Evolutionary conservation across 306 rosid genomes (phyloP).

Genomic region (Begonia masoniana): DNA sequence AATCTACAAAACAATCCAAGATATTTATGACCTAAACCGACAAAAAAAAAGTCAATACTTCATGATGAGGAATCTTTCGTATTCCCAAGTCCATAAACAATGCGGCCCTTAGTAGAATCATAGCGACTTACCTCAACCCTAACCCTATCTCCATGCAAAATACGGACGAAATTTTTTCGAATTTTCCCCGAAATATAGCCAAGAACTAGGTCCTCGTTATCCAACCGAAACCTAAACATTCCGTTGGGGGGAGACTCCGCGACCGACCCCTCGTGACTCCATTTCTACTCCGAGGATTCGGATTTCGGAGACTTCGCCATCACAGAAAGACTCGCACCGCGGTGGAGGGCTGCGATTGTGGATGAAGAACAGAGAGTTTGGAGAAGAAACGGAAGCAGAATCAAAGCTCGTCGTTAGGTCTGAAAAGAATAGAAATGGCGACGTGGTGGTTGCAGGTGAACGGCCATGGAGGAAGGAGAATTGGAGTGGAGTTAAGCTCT

Average conservation of each 20-base stretch:
- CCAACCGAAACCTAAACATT: constrained; percentile 37
- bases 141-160: constrained; percentile 45
- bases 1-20: too few species aligned
- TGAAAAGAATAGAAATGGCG: constrained; percentile 1
- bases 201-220: constrained; percentile 31
- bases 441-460: background rate
- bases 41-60: background rate
- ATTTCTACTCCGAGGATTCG: constrained; percentile 29
- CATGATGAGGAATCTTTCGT: constrained; percentile 18
- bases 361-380: constrained; percentile 4
- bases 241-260: constrained; percentile 44
- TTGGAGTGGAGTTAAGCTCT: constrained; percentile 7
- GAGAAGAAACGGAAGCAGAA: background rate
- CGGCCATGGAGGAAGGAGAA: constrained; percentile 9
- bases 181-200: constrained; percentile 46
- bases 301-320: constrained; percentile 21
- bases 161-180: constrained; percentile 40
- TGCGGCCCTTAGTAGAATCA: constrained; percentile 36
- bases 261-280: constrained; percentile 30
- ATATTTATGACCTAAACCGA: too few species aligned
- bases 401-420: background rate
- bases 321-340: background rate
- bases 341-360: constrained; percentile 6
- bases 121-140: constrained; percentile 45
- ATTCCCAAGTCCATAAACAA: constrained; percentile 24